Base-by-base conservation (phyloP, 2,329 filamentous ascomycete species). In the Tothia fuscella region DNA sequence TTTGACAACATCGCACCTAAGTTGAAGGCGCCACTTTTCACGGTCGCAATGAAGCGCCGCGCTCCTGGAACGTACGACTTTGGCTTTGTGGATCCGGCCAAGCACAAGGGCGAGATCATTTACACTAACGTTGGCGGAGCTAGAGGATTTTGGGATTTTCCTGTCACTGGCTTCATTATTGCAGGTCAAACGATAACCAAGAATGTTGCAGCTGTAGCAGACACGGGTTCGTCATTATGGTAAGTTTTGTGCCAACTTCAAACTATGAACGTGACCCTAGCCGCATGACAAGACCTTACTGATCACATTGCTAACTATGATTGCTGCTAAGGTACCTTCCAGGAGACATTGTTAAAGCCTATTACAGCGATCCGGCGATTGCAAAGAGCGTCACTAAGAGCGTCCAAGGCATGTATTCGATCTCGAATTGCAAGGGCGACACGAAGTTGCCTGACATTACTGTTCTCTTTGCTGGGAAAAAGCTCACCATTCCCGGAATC, bases 211-310 rank as follows among this genome's bases (percentile, higher is more conserved):
- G 67, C 50, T 7, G 82, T 84, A 56, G 74, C 75, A 52, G 80
- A 84, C 61, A 83, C 80, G 2, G 80, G 80, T 42, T 83, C 80
- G 42, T 78, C 78, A 1, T 72, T 84, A 22, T 59, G 81, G 43
- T 67, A 80, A 47, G 58, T 79, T n/a, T n/a, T n/a, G n/a, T n/a
- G n/a, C n/a, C n/a, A n/a, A n/a, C n/a, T n/a, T n/a, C n/a, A n/a
- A n/a, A n/a, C n/a, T n/a, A n/a, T n/a, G n/a, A n/a, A n/a, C n/a
- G n/a, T n/a, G n/a, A n/a, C n/a, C n/a, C n/a, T n/a, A n/a, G n/a
- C n/a, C n/a, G n/a, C n/a, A n/a, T n/a, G n/a, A n/a, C n/a, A n/a
- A n/a, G n/a, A n/a, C n/a, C n/a, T n/a, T n/a, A n/a, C n/a, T n/a
- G n/a, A n/a, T n/a, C n/a, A n/a, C n/a, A n/a, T n/a, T n/a, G n/a